Evolutionary conservation across 2,329 filamentous ascomycete species (phyloP).

Genomic region (Coleophoma eucalyptorum): DNA sequence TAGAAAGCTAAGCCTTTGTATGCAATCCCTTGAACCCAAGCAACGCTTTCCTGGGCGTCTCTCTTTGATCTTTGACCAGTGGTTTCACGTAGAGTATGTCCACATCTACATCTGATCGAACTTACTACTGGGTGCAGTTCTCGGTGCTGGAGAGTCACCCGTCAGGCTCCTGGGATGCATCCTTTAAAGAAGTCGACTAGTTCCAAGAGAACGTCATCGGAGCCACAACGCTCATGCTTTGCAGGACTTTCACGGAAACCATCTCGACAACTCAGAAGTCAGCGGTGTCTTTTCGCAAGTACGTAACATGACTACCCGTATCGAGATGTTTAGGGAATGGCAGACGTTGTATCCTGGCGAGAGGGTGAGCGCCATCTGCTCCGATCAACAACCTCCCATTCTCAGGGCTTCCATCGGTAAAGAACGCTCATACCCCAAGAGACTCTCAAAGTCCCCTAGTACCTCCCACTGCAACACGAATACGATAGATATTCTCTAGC

Average conservation of each 20-base stretch:
- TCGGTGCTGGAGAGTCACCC: slow-evolving; percentile 1
- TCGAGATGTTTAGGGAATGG: slow-evolving; percentile 32
- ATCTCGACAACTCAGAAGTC: slow-evolving; percentile 17
- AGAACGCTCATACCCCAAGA: slow-evolving; percentile 20
- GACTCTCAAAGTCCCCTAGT: slow-evolving; percentile 11
- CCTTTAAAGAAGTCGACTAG: slow-evolving; percentile 17
- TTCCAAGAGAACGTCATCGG: slow-evolving; percentile 20
- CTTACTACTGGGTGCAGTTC: no score
- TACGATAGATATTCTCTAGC: slow-evolving; percentile 35
- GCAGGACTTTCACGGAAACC: slow-evolving; percentile 12
- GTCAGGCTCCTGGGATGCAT: slow-evolving; percentile 1
- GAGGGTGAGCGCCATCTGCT: slow-evolving; percentile 31
- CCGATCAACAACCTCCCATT: slow-evolving; percentile 30
- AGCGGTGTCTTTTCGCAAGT: slow-evolving; percentile 34
- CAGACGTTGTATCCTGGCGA: slow-evolving; percentile 30
- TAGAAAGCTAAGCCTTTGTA: no score
- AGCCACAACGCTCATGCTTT: slow-evolving; percentile 22
- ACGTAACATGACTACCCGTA: slow-evolving; percentile 30
- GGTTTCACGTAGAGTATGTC: no score
- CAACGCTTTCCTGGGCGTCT: no score
- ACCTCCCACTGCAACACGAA: slow-evolving; percentile 25
- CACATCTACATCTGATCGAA: no score
- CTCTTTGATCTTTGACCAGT: no score
- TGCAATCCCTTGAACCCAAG: no score
- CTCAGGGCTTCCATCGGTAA: slow-evolving; percentile 27